Base-by-base conservation (phyloP, 768 basidiomycete genomes). In the Trametes villosa region DNA sequence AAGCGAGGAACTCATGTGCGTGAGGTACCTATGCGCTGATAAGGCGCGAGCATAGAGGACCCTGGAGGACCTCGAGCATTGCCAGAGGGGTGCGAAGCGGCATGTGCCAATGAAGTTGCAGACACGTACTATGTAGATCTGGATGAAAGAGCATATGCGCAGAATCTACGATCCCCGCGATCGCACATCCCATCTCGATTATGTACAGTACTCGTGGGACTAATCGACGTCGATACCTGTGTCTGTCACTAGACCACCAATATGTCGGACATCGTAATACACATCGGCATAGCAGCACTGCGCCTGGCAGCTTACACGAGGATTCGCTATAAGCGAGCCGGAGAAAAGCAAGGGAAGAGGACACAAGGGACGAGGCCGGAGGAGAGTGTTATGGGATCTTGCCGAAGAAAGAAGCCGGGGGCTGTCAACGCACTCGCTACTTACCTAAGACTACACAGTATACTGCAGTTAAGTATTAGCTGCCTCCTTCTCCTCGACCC, bases 391-490 rank as follows among this genome's bases (percentile, higher is more conserved):
- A 33, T 18, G 57, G 57, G 57, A 58, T 51, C 57, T 58, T 58
- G 57, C 57, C 57, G 57, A 58, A 15, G 41, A 49, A 34, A 20
- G 18, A 47, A 36, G 42, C 53, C 46, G 27, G 48, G 48, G 44
- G 8, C 48, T 49, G 48, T 49, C 48, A 49, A 20, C 5, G 12
- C 31, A n/a, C n/a, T n/a, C 42, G 18, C 22, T 44, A 31, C 29
- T 31, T 33, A 49, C 44, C 27, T 45, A 27, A 45, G 46, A 31
- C 18, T 15, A 12, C 1, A 31, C n/a, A n/a, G n/a, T n/a, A n/a
- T n/a, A n/a, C n/a, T n/a, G n/a, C n/a, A 38, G 36, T 44, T 48
- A 48, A 30, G 17, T 29, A 8, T 17, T 6, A 5, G 31, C 42
- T 45, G 4, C 22, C 27, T 24, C 38, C 58, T 42, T 50, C 44